Percentiles rank a stretch among this genome's conserved stretches.
phyloP scores from a whole-genome alignment of 352 stramenopile species.

The Pythium dissotocum region DNA sequence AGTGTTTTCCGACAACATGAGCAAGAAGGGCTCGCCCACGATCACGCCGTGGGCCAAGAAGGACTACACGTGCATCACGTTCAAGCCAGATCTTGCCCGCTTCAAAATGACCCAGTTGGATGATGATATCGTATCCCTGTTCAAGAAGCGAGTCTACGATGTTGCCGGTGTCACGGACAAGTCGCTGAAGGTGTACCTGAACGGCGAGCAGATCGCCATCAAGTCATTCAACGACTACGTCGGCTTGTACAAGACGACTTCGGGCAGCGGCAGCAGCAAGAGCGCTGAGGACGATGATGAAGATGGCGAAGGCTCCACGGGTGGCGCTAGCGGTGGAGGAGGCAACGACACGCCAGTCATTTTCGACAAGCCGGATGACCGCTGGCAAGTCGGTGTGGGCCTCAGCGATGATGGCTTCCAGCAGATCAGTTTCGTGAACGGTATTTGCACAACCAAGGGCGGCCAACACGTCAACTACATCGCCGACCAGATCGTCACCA shows the following conservation, averaged over 20 bases:
- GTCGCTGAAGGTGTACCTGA: conserved; percentile 92
- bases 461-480: conserved; percentile 96
- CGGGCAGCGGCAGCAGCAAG: conserved; percentile 22
- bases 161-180: conserved; percentile 95
- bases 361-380: conserved; percentile 92
- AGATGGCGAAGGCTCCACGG: conserved; percentile 28
- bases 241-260: conserved; percentile 79
- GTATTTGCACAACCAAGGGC: conserved; percentile 95
- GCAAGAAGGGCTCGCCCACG: conserved; percentile 81
- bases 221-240: conserved; percentile 95
- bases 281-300: conserved; percentile 32
- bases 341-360: conserved; percentile 57
- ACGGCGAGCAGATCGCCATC: conserved; percentile 91
- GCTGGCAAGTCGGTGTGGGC: conserved; percentile 94
- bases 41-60: conserved; percentile 83
- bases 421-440: conserved; percentile 98
- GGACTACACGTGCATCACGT: conserved; percentile 96
- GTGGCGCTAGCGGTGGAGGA: conserved; percentile 33
- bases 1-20: conserved; percentile 94
- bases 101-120: conserved; percentile 94
- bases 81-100: conserved; percentile 93
- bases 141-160: conserved; percentile 97
- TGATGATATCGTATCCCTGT: conserved; percentile 93
- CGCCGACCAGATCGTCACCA: conserved; percentile 87
- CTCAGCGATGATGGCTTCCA: conserved; percentile 94